Percentiles rank a stretch among this genome's conserved stretches.
Conservation (phyloP, 2,329 filamentous ascomycete genomes). For the Sporothrix variecibatus region DNA sequence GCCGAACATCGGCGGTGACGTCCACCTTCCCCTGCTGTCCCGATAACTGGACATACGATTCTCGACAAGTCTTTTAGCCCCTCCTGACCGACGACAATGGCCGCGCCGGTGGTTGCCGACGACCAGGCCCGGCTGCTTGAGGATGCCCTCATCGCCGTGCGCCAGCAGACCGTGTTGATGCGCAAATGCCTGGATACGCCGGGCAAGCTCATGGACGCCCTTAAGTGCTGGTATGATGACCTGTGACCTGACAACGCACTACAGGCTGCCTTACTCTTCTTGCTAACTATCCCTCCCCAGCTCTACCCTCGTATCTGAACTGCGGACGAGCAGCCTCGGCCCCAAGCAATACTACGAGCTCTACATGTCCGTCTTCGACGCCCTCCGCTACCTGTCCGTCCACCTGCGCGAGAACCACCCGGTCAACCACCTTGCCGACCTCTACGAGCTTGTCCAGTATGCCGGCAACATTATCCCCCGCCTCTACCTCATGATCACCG, state of each 20-base stretch:
- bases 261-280: background rate
- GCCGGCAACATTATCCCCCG: conserved; percentile 96
- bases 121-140: conserved; percentile 92
- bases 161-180: conserved; percentile 96
- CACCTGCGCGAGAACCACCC: conserved; percentile 97
- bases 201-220: conserved; percentile 98
- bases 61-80: background rate
- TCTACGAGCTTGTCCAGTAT: conserved; percentile 95
- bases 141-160: conserved; percentile 93
- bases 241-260: conserved; percentile 14
- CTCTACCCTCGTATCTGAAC: conserved; percentile 96
- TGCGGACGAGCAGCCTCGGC: conserved; percentile 94
- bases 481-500: conserved; percentile 98
- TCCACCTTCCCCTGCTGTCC: background rate
- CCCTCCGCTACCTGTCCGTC: conserved; percentile 90
- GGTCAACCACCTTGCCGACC: conserved; percentile 93
- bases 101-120: conserved; percentile 64
- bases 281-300: conserved; percentile 48
- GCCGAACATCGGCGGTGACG: conserved; percentile 22
- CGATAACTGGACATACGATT: background rate
- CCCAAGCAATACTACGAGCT: conserved; percentile 99
- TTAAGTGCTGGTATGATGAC: conserved; percentile 89
- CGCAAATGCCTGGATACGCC: conserved; percentile 96
- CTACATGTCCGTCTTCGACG: conserved; percentile 99
- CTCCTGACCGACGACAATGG: conserved; percentile 25